These are phyloP conservation scores for Xylariomycetidae sp. DNA, from an alignment of 2,329 filamentous ascomycete genomes.

Conservation along the genomic window DNA sequence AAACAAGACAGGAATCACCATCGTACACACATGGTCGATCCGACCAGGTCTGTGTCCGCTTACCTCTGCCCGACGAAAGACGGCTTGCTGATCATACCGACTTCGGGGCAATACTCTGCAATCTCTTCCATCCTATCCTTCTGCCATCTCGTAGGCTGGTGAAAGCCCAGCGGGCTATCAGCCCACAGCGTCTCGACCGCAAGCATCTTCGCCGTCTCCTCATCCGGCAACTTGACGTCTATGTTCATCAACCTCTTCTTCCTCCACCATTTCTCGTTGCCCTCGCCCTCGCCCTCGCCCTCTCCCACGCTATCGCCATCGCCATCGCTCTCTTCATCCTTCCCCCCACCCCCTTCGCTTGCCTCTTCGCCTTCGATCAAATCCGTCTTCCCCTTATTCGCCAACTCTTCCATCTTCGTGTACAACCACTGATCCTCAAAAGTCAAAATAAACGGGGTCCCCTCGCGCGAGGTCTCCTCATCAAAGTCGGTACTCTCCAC, in stretches of 20 bases:
- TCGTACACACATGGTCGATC: too few relatives aligned
- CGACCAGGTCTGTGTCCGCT: too few relatives aligned
- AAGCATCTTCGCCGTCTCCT: conserved; percentile 20
- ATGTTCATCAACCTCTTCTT: too few relatives aligned
- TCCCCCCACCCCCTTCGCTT: conserved; percentile 3
- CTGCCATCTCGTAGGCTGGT: conserved; percentile 20
- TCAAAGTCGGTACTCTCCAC: conserved; percentile 11
- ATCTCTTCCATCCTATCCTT: conserved; percentile 20
- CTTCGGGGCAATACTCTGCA: conserved; percentile 26
- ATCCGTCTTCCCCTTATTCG: too few relatives aligned
- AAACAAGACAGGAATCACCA: too few relatives aligned
- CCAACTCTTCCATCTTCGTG: conserved; percentile 19
- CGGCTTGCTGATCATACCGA: too few relatives aligned
- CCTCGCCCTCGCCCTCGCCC: too few relatives aligned
- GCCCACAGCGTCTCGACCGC: conserved; percentile 26
- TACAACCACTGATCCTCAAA: conserved; percentile 31
- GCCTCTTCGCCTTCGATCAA: too few relatives aligned
- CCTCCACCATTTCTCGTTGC: too few relatives aligned
- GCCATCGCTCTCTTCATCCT: too few relatives aligned
- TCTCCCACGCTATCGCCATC: too few relatives aligned
- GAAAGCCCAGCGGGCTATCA: conserved; percentile 24
- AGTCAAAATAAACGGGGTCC: conserved; percentile 9
- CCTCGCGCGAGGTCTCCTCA: conserved; percentile 12
- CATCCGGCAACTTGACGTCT: conserved; percentile 22
- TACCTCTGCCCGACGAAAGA: too few relatives aligned